Percentiles rank a stretch among this genome's conserved stretches.
Conservation (phyloP, 2,329 filamentous ascomycete species). For the Cladophialophora exuberans region DNA sequence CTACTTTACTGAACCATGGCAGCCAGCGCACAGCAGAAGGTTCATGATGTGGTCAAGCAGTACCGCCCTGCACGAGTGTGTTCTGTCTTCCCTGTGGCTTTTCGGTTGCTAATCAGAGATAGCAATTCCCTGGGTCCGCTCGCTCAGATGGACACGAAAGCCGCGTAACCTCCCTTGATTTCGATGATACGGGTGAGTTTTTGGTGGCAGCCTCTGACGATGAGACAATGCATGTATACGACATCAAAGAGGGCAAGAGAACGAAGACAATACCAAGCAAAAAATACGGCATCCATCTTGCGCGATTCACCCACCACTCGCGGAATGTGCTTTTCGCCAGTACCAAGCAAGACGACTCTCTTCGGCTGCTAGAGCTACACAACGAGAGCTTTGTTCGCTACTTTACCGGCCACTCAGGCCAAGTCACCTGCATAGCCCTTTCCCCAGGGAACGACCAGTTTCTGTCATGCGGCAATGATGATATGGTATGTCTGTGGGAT, state of each 20-base stretch:
- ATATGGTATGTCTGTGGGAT: conserved; percentile 91
- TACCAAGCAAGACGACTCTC: conserved; percentile 88
- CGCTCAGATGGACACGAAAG: conserved; percentile 47
- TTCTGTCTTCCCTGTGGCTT: neutral
- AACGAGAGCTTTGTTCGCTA: conserved; percentile 97
- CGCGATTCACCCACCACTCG: conserved; percentile 89
- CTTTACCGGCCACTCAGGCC: conserved; percentile 84
- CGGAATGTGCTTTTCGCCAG: conserved; percentile 93
- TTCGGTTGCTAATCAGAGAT: conserved; percentile 10
- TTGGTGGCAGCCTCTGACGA: conserved; percentile 90
- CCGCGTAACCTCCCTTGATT: conserved; percentile 87
- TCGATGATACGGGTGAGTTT: conserved; percentile 91
- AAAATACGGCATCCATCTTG: conserved; percentile 94
- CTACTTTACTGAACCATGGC: conserved; percentile 22
- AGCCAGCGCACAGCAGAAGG: conserved; percentile 55
- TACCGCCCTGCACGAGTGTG: conserved; percentile 79
- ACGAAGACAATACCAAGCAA: conserved; percentile 90
- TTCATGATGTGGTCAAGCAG: conserved; percentile 75
- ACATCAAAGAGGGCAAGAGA: conserved; percentile 84
- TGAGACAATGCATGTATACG: conserved; percentile 94
- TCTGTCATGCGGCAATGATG: conserved; percentile 86
- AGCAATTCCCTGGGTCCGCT: conserved; percentile 59
- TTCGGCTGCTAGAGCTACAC: conserved; percentile 82
- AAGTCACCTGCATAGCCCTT: conserved; percentile 80
- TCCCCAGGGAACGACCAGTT: conserved; percentile 89